Evolutionary conservation across 2,329 filamentous ascomycete genomes (phyloP).

Genomic region (Cordyceps javanica): DNA sequence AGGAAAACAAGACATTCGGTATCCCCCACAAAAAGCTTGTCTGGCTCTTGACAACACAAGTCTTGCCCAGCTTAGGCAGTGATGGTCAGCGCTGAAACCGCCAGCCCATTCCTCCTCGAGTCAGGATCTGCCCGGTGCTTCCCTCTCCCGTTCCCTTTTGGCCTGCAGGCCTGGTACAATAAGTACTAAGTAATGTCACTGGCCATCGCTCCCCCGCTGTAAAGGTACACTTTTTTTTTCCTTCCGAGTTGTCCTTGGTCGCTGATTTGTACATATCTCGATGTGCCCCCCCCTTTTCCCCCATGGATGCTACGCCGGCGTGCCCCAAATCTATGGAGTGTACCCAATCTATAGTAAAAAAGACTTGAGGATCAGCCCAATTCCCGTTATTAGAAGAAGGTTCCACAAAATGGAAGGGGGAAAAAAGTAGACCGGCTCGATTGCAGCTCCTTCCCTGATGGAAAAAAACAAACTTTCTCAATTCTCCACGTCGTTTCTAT

Average conservation of each 20-base stretch:
- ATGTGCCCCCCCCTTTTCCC: background rate
- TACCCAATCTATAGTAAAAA: background rate
- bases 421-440: too few relatives aligned
- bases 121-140: constrained; percentile 6
- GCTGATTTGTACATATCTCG: too few relatives aligned
- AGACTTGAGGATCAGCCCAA: too few relatives aligned
- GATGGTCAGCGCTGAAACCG: constrained; percentile 30
- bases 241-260: background rate
- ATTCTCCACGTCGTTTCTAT: background rate
- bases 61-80: constrained; percentile 22
- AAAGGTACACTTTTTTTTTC: background rate
- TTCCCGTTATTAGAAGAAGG: too few relatives aligned
- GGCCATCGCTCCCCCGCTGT: background rate
- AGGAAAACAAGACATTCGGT: background rate
- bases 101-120: constrained; percentile 16
- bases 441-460: background rate
- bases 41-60: constrained; percentile 29
- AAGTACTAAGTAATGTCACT: background rate
- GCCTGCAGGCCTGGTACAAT: background rate
- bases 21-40: constrained; percentile 28
- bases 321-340: background rate
- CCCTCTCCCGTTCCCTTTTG: background rate
- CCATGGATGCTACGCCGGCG: background rate
- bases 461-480: background rate
- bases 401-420: too few relatives aligned